These are phyloP conservation scores for Epithemia pelagica DNA, from an alignment of 108 stramenopile species.

Conservation along the genomic window DNA sequence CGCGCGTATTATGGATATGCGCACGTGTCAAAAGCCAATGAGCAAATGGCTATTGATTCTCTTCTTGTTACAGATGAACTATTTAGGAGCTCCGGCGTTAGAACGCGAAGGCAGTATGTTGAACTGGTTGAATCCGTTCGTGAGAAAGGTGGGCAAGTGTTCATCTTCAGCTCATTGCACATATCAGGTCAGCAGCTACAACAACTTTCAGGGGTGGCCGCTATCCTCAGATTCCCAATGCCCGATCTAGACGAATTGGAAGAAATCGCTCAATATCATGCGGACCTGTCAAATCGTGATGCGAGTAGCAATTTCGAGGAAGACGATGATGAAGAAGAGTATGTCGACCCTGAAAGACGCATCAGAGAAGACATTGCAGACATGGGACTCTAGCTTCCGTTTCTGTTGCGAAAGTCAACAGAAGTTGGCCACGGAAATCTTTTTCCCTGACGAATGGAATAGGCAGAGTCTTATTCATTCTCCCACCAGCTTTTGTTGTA, in stretches of 20 bases:
- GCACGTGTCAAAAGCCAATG: constrained; percentile 79
- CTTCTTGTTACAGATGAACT: constrained; percentile 91
- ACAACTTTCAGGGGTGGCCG: constrained; percentile 92
- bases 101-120: constrained; percentile 70
- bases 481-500: too few relatives aligned
- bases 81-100: constrained; percentile 80
- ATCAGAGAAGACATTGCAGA: constrained; percentile 69
- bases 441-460: too few relatives aligned
- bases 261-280: constrained; percentile 32
- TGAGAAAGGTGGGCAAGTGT: constrained; percentile 82
- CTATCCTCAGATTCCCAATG: constrained; percentile 84
- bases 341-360: constrained; percentile 31
- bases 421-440: too few relatives aligned
- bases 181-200: constrained; percentile 91
- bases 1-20: constrained; percentile 88
- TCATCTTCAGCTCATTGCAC: constrained; percentile 87
- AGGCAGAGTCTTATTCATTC: too few relatives aligned
- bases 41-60: constrained; percentile 85
- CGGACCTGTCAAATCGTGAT: not conserved
- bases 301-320: constrained; percentile 2
- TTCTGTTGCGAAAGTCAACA: too few relatives aligned
- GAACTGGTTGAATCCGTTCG: constrained; percentile 83
- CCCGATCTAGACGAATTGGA: constrained; percentile 80
- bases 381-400: constrained; percentile 75
- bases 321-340: constrained; percentile 33